phyloP scores from a whole-genome alignment of 73 alveolate genomes.

The Symbiodinium pilosum region DNA sequence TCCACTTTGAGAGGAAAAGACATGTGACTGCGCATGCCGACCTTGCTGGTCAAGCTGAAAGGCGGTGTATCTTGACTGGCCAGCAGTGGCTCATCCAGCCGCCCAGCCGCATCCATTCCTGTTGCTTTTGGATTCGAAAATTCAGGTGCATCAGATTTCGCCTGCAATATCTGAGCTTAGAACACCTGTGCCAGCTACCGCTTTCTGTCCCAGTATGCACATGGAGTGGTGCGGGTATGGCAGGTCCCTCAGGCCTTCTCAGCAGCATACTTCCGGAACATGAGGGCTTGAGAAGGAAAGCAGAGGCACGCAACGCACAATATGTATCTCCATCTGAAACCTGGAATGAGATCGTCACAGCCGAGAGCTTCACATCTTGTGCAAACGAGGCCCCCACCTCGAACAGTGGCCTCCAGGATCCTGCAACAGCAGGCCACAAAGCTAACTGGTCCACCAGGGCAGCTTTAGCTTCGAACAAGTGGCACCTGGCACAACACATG shows the following conservation, averaged over 20 bases:
- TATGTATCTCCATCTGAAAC: not conserved
- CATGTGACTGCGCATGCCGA: no score
- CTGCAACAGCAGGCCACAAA: not conserved
- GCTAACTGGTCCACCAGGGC: no score
- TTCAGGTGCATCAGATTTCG: no score
- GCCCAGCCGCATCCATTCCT: slow-evolving; percentile 64
- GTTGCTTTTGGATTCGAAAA: no score
- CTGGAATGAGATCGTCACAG: not conserved
- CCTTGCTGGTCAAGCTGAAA: not conserved
- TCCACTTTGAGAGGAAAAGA: no score
- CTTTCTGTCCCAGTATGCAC: not conserved
- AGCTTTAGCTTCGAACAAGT: no score
- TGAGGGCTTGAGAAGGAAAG: not conserved
- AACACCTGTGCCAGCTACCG: not conserved
- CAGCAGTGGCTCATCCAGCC: slow-evolving; percentile 84
- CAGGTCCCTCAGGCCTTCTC: not conserved
- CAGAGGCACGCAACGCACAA: not conserved
- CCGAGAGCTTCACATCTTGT: not conserved
- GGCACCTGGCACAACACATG: slow-evolving; percentile 32
- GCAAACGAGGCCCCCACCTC: slow-evolving; percentile 28
- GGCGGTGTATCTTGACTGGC: slow-evolving; percentile 52
- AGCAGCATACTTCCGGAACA: not conserved
- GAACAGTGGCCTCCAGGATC: slow-evolving; percentile 70
- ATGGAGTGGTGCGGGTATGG: not conserved
- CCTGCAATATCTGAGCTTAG: no score